phyloP scores from a whole-genome alignment of 2,329 filamentous ascomycete genomes.

The Tolypocladium sp. region DNA sequence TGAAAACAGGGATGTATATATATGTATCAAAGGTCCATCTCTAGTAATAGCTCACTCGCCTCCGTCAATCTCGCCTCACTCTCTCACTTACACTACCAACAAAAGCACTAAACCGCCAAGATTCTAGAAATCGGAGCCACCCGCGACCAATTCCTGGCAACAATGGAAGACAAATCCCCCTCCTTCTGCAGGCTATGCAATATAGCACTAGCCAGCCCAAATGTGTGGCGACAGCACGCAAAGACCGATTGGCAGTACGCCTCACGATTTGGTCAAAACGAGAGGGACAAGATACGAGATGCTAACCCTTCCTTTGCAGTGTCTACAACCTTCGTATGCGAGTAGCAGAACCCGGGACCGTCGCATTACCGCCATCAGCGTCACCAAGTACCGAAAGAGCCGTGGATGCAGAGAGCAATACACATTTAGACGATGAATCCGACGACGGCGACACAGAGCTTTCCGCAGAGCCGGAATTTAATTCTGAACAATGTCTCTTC shows the following conservation, averaged over 20 bases:
- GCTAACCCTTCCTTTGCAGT: slow-evolving; percentile 2
- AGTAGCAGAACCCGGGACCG: slow-evolving; percentile 10
- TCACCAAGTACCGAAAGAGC: background rate
- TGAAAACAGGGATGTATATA: background rate
- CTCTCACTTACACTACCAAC: background rate
- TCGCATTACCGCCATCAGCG: slow-evolving; percentile 4
- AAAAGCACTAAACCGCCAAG: background rate
- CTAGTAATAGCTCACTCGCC: background rate
- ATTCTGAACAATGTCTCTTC: slow-evolving; percentile 29
- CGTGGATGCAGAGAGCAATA: background rate
- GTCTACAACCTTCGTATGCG: slow-evolving; percentile 14
- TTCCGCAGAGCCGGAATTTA: slow-evolving; percentile 12
- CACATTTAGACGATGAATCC: background rate
- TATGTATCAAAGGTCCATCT: background rate
- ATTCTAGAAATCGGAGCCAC: background rate
- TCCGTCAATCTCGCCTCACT: background rate
- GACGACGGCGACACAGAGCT: slow-evolving; percentile 1
- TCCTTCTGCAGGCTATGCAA: background rate
- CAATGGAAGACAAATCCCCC: background rate
- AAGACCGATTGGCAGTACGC: background rate
- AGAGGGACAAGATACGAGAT: background rate
- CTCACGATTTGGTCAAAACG: background rate
- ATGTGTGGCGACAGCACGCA: background rate
- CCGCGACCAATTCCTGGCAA: background rate
- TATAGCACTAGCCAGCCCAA: background rate